Evolutionary conservation across 2,329 filamentous ascomycete species (phyloP).

Genomic region (Cladophialophora immunda): DNA sequence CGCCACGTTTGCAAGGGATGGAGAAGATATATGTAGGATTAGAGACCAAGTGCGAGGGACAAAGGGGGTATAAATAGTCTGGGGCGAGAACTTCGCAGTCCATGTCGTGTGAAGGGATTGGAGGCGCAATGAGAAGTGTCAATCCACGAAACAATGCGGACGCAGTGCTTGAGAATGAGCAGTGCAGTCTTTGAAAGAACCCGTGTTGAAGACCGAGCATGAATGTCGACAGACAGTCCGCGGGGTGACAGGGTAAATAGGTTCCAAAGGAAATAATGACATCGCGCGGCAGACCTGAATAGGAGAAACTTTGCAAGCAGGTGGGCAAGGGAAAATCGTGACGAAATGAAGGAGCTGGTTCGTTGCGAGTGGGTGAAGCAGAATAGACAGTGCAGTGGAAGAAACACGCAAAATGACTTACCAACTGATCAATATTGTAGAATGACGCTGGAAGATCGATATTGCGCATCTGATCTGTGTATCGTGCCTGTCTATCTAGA

Average conservation of each 20-base stretch:
- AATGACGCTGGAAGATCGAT: slow-evolving; percentile 40
- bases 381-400: slow-evolving; percentile 2
- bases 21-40: not conserved
- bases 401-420: slow-evolving; percentile 31
- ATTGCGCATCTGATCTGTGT: slow-evolving; percentile 40
- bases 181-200: not conserved
- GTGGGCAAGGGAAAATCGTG: not conserved
- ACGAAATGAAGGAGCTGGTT: not conserved
- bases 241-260: not conserved
- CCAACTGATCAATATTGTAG: slow-evolving; percentile 41
- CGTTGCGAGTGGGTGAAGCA: not conserved
- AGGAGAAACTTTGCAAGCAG: not conserved
- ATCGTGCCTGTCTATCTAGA: slow-evolving; percentile 30
- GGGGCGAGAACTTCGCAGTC: not conserved
- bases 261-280: not conserved
- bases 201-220: not conserved
- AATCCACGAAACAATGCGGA: slow-evolving; percentile 6
- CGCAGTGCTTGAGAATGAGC: not conserved
- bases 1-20: slow-evolving; percentile 6
- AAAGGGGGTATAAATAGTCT: slow-evolving; percentile 21
- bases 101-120: slow-evolving; percentile 11
- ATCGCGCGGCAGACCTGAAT: not conserved
- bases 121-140: slow-evolving; percentile 12
- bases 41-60: not conserved
- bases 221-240: not conserved